Base-by-base conservation (phyloP, 1,284 basidiomycete genomes). In the Papiliotrema fonsecae region DNA sequence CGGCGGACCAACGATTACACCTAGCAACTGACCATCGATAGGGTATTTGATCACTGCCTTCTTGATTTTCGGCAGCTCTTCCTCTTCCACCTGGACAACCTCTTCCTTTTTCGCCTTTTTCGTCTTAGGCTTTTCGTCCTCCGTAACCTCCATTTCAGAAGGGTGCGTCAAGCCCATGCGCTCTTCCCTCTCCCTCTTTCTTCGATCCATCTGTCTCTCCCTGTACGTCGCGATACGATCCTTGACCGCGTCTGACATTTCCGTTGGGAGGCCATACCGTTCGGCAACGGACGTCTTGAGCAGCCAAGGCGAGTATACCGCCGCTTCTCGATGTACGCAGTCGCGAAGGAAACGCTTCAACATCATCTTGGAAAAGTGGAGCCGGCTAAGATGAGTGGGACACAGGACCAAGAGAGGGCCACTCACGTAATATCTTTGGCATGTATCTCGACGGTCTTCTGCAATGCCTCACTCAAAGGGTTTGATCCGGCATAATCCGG, bases 321-420 rank as follows among this genome's bases (percentile, higher is more conserved):
- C 86, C 13, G 91, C 80, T 54, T 94, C 91, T 42, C 94, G 84
- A 59, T 87, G 82, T 3, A 97, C 85, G 64, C 89, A 93, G 65
- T 97, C 94, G 54, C 89, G 86, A 45, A 98, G 86, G 74, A 94
- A 97, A 32, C 92, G 87, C 57, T 92, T 88, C 26, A 98, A 80
- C 61, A 97, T 94, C 14, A 92, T 91, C 70, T 97, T 96, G 37
- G 90, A 94, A 75, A 97, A 97, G 19, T 88, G 34, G 16, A 35
- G 14, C 14, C 34, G 34, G 34, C 16, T 16, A 16, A 35, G 16
- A n/a, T n/a, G n/a, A n/a, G n/a, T n/a, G n/a, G n/a, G n/a, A n/a
- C n/a, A n/a, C n/a, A n/a, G n/a, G n/a, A n/a, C n/a, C n/a, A 25
- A 14, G 19, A 41, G 39, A 41, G 16, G 14, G 4, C 13, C 37